These are phyloP conservation scores for Elsinoe australis DNA, from an alignment of 2,329 filamentous ascomycete species.

Conservation along the genomic window DNA sequence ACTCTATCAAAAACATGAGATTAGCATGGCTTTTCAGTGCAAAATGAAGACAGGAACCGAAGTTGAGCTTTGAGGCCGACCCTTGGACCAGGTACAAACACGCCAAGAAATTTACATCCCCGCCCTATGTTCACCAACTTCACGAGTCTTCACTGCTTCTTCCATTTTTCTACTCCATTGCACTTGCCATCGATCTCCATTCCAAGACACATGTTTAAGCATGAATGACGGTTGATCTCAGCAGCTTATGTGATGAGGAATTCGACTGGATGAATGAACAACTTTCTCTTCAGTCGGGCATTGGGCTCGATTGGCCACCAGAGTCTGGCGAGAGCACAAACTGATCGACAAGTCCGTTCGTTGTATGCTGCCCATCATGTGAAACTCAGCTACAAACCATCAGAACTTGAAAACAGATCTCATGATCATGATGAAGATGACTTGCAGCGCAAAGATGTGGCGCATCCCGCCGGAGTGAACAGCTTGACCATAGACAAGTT, in stretches of 20 bases:
- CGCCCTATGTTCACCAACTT: no score
- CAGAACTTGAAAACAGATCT: conserved; percentile 24
- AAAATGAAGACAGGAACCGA: no score
- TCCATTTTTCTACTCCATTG: no score
- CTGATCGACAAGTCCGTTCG: conserved; percentile 58
- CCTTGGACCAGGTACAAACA: no score
- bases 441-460: conserved; percentile 37
- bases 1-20: no score
- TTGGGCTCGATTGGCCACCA: conserved; percentile 58
- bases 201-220: neutral
- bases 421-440: conserved; percentile 24
- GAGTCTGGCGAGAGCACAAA: conserved; percentile 58
- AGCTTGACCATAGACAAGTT: conserved; percentile 73
- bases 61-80: no score
- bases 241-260: no score
- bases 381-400: conserved; percentile 59
- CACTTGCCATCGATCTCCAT: neutral
- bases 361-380: conserved; percentile 60
- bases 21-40: no score
- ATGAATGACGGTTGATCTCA: neutral
- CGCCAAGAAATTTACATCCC: no score
- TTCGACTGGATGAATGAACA: conserved; percentile 52
- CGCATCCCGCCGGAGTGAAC: conserved; percentile 73
- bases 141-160: no score
- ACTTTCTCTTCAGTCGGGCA: conserved; percentile 67